Evolutionary conservation across 2,329 filamentous ascomycete genomes (phyloP), one percentile per base, ranked within the genome.

Genomic region (Aspergillus amoenus): DNA sequence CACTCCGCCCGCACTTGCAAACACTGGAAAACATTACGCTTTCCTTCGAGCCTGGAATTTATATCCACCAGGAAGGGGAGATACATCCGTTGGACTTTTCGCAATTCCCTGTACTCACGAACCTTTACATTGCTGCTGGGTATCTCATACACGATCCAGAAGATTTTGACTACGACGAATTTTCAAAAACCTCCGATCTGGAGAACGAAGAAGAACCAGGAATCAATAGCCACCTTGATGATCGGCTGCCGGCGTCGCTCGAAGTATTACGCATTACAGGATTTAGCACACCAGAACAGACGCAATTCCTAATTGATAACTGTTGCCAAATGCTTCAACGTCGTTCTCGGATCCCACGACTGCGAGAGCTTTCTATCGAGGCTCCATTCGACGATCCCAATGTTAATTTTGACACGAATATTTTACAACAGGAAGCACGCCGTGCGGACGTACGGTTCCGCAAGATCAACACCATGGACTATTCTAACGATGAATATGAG

Each of bases 231-330:
- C 21, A 39, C 8, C 39, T 57, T 21, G 39, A 48, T 22, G 21
- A 40, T 12, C 39, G 55, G 17, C 17, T 57, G 12, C 55, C 55
- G n/a, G 27, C 34, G 7, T 57, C 55, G 11, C 32, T 57, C 12
- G 50, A 57, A 53, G 40, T 53, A 18, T 32, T 57, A n/a, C 45
- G 32, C n/a, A 34, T 57, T n/a, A 52, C 51, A n/a, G 55, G 55
- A 5, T 47, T 48, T 11, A 49, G 50, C 37, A 53, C 55, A 24
- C 21, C 27, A 11, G 30, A 43, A 42, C 55, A 57, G 45, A 42
- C 41, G 50, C 32, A 46, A 24, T 50, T 49, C 12, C 24, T 57
- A 8, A 34, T 57, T 17, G 39, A 57, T 3, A 44, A 52, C 21
- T 50, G 50, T 18, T 45, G 18, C 13, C 43, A 30, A 11, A 34